phyloP scores from a whole-genome alignment of 306 rosid species.

The Gillenia trifoliata region DNA sequence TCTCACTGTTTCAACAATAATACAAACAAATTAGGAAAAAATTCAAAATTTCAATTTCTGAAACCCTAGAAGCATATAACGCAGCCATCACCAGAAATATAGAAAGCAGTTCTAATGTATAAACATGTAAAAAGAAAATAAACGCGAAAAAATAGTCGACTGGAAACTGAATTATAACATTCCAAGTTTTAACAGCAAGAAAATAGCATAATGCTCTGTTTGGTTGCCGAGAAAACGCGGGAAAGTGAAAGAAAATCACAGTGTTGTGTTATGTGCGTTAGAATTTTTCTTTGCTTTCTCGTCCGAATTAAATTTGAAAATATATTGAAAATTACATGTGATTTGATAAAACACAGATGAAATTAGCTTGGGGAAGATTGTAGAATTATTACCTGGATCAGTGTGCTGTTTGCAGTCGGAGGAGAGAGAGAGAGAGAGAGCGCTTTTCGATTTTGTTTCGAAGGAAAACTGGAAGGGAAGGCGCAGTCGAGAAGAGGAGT shows the following conservation, averaged over 20 bases:
- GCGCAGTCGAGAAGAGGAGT: background rate
- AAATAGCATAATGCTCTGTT: background rate
- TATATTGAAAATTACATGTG: background rate
- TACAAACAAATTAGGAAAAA: background rate
- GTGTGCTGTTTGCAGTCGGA: background rate
- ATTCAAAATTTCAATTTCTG: background rate
- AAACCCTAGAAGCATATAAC: constrained; percentile 16
- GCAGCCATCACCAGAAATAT: background rate
- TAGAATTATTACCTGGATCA: background rate
- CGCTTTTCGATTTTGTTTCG: background rate
- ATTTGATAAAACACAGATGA: background rate
- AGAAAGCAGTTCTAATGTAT: background rate
- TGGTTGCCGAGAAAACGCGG: constrained; percentile 12
- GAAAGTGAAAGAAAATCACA: background rate
- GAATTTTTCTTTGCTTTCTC: background rate
- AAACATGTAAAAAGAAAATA: background rate
- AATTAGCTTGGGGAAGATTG: background rate
- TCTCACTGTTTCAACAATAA: background rate
- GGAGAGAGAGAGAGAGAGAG: background rate
- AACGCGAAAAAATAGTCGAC: background rate
- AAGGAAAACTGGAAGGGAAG: background rate
- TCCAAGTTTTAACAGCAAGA: background rate
- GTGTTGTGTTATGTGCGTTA: background rate
- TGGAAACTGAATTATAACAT: background rate
- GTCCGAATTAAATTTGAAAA: background rate